Conservation (phyloP, 805 yeast species). For the Myxozyma nipponensis region DNA sequence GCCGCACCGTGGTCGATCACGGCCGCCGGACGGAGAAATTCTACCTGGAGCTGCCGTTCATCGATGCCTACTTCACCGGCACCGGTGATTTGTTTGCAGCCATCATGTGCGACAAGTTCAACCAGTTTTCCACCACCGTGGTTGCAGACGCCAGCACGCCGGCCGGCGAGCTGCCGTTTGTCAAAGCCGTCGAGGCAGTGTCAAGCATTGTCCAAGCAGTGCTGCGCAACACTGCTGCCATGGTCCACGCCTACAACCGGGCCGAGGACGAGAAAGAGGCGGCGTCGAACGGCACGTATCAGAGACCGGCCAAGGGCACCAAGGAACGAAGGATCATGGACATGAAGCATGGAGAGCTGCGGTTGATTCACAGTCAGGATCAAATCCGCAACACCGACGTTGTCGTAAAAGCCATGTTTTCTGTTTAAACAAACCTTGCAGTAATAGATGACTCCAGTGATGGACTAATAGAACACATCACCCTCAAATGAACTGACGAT, state of each 20-base stretch:
- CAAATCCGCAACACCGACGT: slow-evolving; percentile 5
- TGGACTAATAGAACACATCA: too few species aligned
- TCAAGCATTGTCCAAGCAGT: slow-evolving; percentile 54
- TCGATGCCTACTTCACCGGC: slow-evolving; percentile 85
- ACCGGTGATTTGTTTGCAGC: slow-evolving; percentile 93
- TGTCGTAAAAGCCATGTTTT: slow-evolving; percentile 9
- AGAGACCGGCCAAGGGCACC: slow-evolving; percentile 17
- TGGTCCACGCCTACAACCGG: slow-evolving; percentile 8
- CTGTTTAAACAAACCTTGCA: too few species aligned
- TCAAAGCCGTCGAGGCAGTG: slow-evolving; percentile 45
- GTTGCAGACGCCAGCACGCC: background rate
- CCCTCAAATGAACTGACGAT: too few species aligned
- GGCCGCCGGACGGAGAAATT: slow-evolving; percentile 12
- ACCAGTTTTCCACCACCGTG: slow-evolving; percentile 31
- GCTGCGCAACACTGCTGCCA: slow-evolving; percentile 45
- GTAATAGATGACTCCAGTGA: too few species aligned
- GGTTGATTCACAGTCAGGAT: slow-evolving; percentile 21
- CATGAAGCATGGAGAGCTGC: slow-evolving; percentile 26
- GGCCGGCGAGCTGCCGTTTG: slow-evolving; percentile 30
- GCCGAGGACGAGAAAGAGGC: slow-evolving; percentile 8
- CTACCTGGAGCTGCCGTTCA: slow-evolving; percentile 41
- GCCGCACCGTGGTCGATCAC: slow-evolving; percentile 9
- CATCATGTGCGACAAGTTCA: slow-evolving; percentile 60
- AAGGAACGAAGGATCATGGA: slow-evolving; percentile 24
- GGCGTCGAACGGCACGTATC: slow-evolving; percentile 5